A percentile compares a stretch with the other conserved stretches of the same genome.
phyloP scores from a whole-genome alignment of 371 early-diverging fungal genomes.

The Chytridium lagenaria region DNA sequence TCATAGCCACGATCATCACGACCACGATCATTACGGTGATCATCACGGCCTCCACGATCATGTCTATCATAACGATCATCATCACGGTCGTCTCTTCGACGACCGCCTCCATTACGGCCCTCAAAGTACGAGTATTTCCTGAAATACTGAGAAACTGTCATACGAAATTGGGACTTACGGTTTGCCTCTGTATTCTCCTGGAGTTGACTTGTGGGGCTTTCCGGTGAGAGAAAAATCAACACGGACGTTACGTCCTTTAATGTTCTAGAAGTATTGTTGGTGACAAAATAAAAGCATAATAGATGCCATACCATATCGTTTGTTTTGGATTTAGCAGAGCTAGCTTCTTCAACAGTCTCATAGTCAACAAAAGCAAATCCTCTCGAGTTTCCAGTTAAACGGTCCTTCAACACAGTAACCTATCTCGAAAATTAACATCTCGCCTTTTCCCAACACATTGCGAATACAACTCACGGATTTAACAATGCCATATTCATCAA shows the following conservation, averaged over 20 bases:
- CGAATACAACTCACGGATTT: slow-evolving; percentile 4
- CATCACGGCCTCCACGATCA: slow-evolving; percentile 19
- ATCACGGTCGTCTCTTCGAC: slow-evolving; percentile 1
- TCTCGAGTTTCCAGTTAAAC: slow-evolving; percentile 15
- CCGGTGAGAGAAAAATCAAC: slow-evolving; percentile 26
- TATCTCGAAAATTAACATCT: background rate
- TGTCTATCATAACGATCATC: background rate
- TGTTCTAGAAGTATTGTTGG: slow-evolving; percentile 13
- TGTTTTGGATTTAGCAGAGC: slow-evolving; percentile 16
- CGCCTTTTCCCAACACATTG: background rate
- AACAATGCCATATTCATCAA: slow-evolving; percentile 27
- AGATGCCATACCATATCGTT: slow-evolving; percentile 15
- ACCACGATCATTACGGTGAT: slow-evolving; percentile 22
- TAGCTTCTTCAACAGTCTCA: slow-evolving; percentile 28
- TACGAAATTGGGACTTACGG: background rate
- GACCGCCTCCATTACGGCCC: too few species aligned
- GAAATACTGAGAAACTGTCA: too few species aligned
- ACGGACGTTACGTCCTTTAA: slow-evolving; percentile 22
- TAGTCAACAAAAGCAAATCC: slow-evolving; percentile 26
- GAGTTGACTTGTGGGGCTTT: too few species aligned
- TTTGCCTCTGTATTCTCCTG: slow-evolving; percentile 19
- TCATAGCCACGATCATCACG: slow-evolving; percentile 15
- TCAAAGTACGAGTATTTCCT: too few species aligned
- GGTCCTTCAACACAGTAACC: slow-evolving; percentile 24
- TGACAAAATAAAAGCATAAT: background rate